These are phyloP conservation scores for Tetratostichococcus sp. DNA, from an alignment of 139 green algal species.

Conservation along the genomic window DNA sequence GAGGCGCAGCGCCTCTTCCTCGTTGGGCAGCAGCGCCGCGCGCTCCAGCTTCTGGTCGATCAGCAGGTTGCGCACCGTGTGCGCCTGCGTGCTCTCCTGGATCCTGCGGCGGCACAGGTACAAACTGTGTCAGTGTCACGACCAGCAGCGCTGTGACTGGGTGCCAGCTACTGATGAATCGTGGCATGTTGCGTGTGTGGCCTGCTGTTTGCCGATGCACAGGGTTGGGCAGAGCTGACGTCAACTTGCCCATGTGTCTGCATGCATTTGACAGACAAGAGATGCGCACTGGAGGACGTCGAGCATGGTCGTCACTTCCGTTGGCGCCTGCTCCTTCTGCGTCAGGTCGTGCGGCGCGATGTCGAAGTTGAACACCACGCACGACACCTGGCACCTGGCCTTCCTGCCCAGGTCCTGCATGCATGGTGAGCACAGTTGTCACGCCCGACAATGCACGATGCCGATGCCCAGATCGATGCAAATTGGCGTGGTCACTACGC, in stretches of 20 bases:
- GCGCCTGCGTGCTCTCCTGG: not conserved
- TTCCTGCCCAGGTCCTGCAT: not conserved
- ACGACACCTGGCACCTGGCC: not conserved
- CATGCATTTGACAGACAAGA: not conserved
- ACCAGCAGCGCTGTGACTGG: too few relatives aligned
- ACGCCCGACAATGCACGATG: too few relatives aligned
- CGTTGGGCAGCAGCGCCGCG: not conserved
- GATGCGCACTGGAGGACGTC: slow-evolving; percentile 4
- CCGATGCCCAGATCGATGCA: too few relatives aligned
- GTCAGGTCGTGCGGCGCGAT: slow-evolving; percentile 4
- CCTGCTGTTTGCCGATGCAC: too few relatives aligned
- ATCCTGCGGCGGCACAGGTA: not conserved
- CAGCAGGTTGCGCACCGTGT: slow-evolving; percentile 8
- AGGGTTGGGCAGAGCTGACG: too few relatives aligned
- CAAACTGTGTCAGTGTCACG: too few relatives aligned
- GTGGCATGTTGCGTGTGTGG: too few relatives aligned
- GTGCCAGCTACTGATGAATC: too few relatives aligned
- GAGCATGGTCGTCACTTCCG: not conserved
- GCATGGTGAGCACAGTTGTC: too few relatives aligned
- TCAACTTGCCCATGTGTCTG: too few relatives aligned
- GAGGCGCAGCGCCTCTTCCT: not conserved
- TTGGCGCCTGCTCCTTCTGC: not conserved
- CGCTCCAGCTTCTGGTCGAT: slow-evolving; percentile 5
- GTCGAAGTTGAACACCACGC: slow-evolving; percentile 9
- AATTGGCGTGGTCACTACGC: too few relatives aligned